These are phyloP conservation scores for Panicum virgatum DNA, from an alignment of 202 grass and related monocot species.

Conservation along the genomic window DNA sequence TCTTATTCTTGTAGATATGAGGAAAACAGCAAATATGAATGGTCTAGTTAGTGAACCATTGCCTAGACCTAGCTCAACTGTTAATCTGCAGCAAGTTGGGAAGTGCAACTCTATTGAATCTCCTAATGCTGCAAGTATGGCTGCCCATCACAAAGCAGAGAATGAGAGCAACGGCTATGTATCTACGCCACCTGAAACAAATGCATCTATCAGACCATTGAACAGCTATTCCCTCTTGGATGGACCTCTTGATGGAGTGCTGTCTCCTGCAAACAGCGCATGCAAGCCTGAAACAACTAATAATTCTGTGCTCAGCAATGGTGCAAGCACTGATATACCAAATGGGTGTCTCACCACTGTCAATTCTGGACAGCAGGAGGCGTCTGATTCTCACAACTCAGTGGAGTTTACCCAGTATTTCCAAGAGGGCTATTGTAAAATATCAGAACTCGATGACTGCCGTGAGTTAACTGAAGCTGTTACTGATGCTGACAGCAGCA, in stretches of 20 bases:
- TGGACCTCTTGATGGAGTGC: conserved; percentile 40
- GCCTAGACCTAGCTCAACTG: conserved; percentile 30
- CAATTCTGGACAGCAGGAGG: conserved; percentile 54
- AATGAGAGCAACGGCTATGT: conserved; percentile 29
- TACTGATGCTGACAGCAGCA: conserved; percentile 98
- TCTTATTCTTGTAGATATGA: conserved; percentile 35
- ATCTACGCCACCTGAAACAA: conserved; percentile 28
- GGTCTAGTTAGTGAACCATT: conserved; percentile 39
- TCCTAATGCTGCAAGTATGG: conserved; percentile 47
- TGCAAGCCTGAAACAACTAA: conserved; percentile 38
- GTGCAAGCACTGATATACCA: conserved; percentile 37
- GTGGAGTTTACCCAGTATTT: conserved; percentile 96
- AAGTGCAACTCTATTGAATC: conserved; percentile 37
- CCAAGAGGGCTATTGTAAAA: conserved; percentile 99
- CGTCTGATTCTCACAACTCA: conserved; percentile 63
- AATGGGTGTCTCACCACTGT: conserved; percentile 40
- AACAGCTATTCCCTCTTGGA: conserved; percentile 60
- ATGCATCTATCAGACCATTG: conserved; percentile 42
- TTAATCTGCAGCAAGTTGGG: conserved; percentile 40
- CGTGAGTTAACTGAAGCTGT: conserved; percentile 99
- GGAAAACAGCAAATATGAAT: conserved; percentile 41
- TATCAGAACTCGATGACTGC: conserved; percentile 99
- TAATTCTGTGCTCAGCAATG: conserved; percentile 45
- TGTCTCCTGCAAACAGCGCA: conserved; percentile 36
- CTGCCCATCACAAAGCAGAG: conserved; percentile 31